Conservation (phyloP, 75 land plant genomes). For the Pinus taeda region DNA sequence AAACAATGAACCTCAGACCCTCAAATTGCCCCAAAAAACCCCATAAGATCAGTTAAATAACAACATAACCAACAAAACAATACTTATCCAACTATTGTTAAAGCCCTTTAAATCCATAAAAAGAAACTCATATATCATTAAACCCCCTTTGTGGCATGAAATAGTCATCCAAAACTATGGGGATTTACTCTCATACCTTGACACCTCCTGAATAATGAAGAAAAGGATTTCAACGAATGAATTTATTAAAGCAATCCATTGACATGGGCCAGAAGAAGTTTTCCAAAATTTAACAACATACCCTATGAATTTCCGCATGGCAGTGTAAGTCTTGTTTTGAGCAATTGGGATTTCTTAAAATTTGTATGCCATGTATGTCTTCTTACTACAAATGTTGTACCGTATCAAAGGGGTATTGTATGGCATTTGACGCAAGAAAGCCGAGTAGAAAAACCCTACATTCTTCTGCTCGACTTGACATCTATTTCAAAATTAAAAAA, state of each 20-base stretch:
- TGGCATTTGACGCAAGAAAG: background rate
- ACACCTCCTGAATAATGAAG: background rate
- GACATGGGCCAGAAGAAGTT: background rate
- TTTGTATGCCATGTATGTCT: too few relatives aligned
- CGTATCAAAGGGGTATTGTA: too few relatives aligned
- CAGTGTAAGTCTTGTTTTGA: too few relatives aligned
- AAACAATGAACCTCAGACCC: background rate
- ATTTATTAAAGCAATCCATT: background rate
- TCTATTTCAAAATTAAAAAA: too few relatives aligned
- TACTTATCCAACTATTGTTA: background rate
- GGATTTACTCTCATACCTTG: background rate
- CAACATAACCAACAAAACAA: background rate
- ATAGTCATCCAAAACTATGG: background rate
- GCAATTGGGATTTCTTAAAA: too few relatives aligned
- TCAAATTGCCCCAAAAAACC: background rate
- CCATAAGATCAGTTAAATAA: background rate
- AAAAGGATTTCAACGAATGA: background rate
- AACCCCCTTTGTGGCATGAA: background rate
- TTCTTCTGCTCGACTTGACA: too few relatives aligned
- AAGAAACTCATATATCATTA: background rate
- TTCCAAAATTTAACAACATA: background rate
- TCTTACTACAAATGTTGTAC: background rate
- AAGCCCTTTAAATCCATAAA: background rate
- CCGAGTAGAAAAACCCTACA: too few relatives aligned
- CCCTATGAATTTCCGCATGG: background rate